A percentile compares a stretch with the other conserved stretches of the same genome.
phyloP scores from a whole-genome alignment of 2,329 filamentous ascomycete genomes.

The Cercospora sojina region DNA sequence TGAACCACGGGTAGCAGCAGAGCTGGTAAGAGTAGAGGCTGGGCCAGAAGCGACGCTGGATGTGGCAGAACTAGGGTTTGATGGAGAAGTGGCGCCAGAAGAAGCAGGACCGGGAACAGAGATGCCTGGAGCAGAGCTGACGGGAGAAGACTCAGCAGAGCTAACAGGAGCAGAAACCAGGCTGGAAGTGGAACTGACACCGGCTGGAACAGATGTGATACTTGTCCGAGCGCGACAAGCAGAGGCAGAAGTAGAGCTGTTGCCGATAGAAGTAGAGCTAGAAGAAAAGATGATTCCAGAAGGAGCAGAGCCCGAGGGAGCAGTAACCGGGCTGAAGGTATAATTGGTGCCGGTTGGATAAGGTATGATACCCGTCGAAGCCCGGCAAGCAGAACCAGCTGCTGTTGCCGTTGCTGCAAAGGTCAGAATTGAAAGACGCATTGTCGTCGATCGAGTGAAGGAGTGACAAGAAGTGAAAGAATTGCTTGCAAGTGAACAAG shows the following conservation, averaged over 20 bases:
- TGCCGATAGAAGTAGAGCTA: neutral
- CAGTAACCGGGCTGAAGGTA: neutral
- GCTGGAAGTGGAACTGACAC: neutral
- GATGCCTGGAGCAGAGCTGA: neutral
- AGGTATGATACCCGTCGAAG: neutral
- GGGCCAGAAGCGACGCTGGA: neutral
- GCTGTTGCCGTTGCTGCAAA: constrained; percentile 26
- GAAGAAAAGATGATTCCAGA: neutral
- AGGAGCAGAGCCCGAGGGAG: neutral
- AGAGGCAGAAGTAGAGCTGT: neutral
- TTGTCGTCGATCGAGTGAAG: constrained; percentile 27
- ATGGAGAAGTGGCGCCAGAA: neutral
- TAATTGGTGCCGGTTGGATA: neutral
- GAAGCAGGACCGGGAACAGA: neutral
- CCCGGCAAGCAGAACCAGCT: constrained; percentile 18
- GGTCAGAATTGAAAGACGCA: constrained; percentile 28
- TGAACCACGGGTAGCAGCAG: neutral
- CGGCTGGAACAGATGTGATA: neutral
- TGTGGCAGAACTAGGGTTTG: neutral
- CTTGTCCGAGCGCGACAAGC: neutral
- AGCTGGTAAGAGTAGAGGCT: neutral
- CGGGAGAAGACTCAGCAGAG: neutral
- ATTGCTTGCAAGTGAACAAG: neutral
- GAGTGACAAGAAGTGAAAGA: constrained; percentile 9
- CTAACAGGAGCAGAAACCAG: neutral